These are phyloP conservation scores for Clarireedia paspali DNA, from an alignment of 2,329 filamentous ascomycete species.

Conservation along the genomic window DNA sequence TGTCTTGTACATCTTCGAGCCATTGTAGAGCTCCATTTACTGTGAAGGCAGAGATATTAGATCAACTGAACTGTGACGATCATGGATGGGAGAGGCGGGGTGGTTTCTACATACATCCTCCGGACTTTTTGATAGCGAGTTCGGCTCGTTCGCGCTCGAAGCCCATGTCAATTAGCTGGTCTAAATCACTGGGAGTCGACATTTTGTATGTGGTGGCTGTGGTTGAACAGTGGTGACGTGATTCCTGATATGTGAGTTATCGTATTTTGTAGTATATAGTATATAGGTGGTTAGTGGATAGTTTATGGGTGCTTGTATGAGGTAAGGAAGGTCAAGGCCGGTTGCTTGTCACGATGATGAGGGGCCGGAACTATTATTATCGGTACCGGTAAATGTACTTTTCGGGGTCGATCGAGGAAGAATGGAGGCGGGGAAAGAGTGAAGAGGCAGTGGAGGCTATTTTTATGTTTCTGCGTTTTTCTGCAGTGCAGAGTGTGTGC, in stretches of 20 bases:
- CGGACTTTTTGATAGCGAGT: constrained; percentile 76
- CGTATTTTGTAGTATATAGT: background rate
- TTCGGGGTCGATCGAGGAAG: too few relatives aligned
- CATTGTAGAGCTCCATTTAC: constrained; percentile 89
- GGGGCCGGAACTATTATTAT: too few relatives aligned
- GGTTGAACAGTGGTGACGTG: background rate
- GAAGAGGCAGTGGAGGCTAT: too few relatives aligned
- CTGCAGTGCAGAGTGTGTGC: too few relatives aligned
- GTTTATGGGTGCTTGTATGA: background rate
- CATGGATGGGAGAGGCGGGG: background rate
- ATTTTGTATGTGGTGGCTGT: constrained; percentile 30
- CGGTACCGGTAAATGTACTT: too few relatives aligned
- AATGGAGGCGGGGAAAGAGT: too few relatives aligned
- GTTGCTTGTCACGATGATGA: too few relatives aligned
- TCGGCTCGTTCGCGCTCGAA: constrained; percentile 79
- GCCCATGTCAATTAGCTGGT: constrained; percentile 60
- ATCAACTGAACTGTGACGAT: background rate
- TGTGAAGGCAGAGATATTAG: constrained; percentile 31
- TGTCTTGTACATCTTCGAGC: constrained; percentile 89
- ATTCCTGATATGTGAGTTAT: background rate
- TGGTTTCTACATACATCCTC: constrained; percentile 54
- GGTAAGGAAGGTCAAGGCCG: too few relatives aligned
- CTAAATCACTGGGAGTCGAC: constrained; percentile 48
- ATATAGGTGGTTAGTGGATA: background rate
- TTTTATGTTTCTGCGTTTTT: too few relatives aligned